phyloP scores from a whole-genome alignment of 169 alveolate species.

The Eimeria sp. region DNA sequence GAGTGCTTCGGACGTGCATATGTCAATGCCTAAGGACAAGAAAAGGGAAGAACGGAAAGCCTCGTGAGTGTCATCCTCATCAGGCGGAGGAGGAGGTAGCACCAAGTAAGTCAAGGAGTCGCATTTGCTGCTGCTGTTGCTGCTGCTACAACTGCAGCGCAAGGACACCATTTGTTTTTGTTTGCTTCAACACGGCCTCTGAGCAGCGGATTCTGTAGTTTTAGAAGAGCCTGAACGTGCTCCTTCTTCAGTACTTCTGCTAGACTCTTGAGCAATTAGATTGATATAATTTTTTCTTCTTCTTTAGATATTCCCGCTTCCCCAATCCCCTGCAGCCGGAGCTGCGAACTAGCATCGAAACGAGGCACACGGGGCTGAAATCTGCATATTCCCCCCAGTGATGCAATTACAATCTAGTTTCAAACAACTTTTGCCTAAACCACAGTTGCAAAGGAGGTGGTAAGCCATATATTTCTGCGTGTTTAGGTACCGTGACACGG shows the following conservation, averaged over 20 bases:
- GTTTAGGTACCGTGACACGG: no score
- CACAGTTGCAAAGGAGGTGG: neutral
- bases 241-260: neutral
- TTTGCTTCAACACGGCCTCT: neutral
- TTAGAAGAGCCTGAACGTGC: neutral
- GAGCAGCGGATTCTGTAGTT: neutral
- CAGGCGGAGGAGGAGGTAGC: slow-evolving; percentile 31
- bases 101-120: neutral
- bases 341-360: neutral
- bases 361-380: neutral
- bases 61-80: slow-evolving; percentile 13
- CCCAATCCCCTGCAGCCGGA: neutral
- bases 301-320: neutral
- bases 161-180: neutral
- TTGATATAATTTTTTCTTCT: neutral
- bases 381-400: neutral
- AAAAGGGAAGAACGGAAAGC: neutral
- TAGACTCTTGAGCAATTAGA: neutral
- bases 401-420: neutral
- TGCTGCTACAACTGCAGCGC: slow-evolving; percentile 32
- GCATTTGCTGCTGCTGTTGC: slow-evolving; percentile 19
- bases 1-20: neutral
- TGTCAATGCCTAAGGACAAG: slow-evolving; percentile 1
- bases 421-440: neutral
- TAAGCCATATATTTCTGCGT: neutral